These are phyloP conservation scores for Colletotrichum sp. DNA, from an alignment of 2,329 filamentous ascomycete genomes.

Conservation along the genomic window DNA sequence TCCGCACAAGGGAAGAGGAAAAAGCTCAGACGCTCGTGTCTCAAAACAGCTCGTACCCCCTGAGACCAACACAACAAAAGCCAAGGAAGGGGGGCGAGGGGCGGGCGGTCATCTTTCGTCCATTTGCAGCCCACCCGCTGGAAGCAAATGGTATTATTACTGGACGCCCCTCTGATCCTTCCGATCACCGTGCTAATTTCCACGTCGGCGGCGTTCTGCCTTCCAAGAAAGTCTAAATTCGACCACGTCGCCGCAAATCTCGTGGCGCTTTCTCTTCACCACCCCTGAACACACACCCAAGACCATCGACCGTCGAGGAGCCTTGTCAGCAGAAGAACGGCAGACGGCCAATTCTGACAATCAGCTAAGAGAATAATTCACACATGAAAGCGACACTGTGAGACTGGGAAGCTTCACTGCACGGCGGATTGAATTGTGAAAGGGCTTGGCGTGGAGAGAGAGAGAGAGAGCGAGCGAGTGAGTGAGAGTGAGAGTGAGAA, in stretches of 20 bases:
- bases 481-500: neutral
- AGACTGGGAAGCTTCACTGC: neutral
- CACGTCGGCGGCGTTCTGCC: neutral
- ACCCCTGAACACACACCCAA: neutral
- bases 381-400: neutral
- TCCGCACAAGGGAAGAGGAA: neutral
- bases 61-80: neutral
- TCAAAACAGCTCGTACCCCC: neutral
- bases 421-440: neutral
- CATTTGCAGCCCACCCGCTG: neutral
- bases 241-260: neutral
- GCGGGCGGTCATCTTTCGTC: neutral
- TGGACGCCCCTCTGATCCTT: neutral
- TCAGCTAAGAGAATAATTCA: neutral
- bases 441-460: neutral
- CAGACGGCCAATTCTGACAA: neutral
- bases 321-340: neutral
- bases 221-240: neutral
- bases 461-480: neutral
- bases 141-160: neutral
- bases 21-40: conserved; percentile 2
- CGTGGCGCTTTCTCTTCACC: neutral
- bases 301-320: neutral
- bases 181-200: conserved; percentile 13
- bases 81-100: neutral